Percentiles rank a stretch among this genome's conserved stretches.
Conservation (phyloP, 345 rosid species). For the Hevea brasiliensis region DNA sequence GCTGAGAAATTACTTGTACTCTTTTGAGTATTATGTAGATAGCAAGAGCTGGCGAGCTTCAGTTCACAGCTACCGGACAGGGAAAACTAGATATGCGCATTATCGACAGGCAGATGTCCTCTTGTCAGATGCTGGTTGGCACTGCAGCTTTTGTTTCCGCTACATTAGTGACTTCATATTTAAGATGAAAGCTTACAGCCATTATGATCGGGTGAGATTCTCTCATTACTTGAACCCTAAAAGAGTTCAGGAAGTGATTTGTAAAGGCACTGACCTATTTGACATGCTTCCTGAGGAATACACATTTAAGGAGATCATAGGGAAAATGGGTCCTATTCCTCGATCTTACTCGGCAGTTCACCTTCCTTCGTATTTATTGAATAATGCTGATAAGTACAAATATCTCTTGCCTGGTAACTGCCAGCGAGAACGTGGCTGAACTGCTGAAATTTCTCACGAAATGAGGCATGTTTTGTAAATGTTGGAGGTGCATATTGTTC, state of each 20-base stretch:
- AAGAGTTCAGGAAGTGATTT: slow-evolving; percentile 82
- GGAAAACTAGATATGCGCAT: slow-evolving; percentile 79
- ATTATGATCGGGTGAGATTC: slow-evolving; percentile 82
- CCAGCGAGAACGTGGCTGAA: slow-evolving; percentile 70
- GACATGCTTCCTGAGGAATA: slow-evolving; percentile 96
- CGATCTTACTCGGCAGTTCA: slow-evolving; percentile 74
- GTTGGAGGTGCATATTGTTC: slow-evolving; percentile 20
- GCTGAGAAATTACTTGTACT: slow-evolving; percentile 77
- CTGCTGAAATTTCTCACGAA: background rate
- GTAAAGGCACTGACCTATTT: slow-evolving; percentile 74
- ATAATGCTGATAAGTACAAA: slow-evolving; percentile 68
- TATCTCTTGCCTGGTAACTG: slow-evolving; percentile 90
- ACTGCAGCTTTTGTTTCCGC: slow-evolving; percentile 95
- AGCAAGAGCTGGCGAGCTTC: slow-evolving; percentile 96
- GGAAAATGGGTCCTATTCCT: slow-evolving; percentile 85
- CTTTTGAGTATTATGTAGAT: slow-evolving; percentile 68
- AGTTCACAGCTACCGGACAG: slow-evolving; percentile 57
- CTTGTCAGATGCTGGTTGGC: slow-evolving; percentile 89
- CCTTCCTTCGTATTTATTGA: slow-evolving; percentile 66
- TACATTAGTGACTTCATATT: slow-evolving; percentile 67
- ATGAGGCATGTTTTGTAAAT: slow-evolving; percentile 15
- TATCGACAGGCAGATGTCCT: slow-evolving; percentile 70
- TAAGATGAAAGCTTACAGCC: slow-evolving; percentile 98
- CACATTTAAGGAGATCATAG: slow-evolving; percentile 83
- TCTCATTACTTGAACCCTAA: slow-evolving; percentile 73